Percentiles rank a stretch among this genome's conserved stretches.
Conservation (phyloP, 345 rosid genomes). For the Eucalyptus fibrosa region DNA sequence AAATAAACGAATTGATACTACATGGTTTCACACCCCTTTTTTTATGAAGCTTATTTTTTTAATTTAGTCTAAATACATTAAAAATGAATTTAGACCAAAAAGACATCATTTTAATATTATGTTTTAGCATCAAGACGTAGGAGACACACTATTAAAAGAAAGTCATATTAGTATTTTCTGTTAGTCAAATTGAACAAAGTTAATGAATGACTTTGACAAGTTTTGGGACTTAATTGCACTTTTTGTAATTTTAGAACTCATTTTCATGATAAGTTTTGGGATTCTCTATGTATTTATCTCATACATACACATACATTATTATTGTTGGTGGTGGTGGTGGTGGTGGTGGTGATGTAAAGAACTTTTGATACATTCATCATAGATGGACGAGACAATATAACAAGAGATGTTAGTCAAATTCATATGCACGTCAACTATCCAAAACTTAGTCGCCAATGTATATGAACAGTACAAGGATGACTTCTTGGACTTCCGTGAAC, state of each 20-base stretch:
- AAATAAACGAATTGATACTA: background rate
- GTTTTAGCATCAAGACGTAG: background rate
- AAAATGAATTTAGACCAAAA: no score
- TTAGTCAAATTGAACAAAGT: background rate
- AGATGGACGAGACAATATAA: background rate
- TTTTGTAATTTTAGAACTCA: background rate
- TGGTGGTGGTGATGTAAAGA: background rate
- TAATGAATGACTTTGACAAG: background rate
- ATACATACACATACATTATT: background rate
- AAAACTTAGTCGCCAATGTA: background rate
- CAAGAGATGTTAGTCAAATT: background rate
- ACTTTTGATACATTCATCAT: background rate
- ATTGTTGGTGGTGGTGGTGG: background rate
- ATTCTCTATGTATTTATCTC: background rate
- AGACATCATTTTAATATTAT: background rate
- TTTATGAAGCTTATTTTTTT: background rate
- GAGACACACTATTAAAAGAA: no score
- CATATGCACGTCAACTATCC: background rate
- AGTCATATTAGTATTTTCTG: background rate
- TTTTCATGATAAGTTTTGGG: no score
- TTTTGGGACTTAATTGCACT: background rate
- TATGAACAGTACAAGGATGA: background rate
- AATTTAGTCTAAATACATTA: no score
- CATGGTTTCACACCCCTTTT: background rate
- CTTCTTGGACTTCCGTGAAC: background rate